phyloP scores from a whole-genome alignment of 495 filamentous ascomycete genomes.

The Penicillium daleae region DNA sequence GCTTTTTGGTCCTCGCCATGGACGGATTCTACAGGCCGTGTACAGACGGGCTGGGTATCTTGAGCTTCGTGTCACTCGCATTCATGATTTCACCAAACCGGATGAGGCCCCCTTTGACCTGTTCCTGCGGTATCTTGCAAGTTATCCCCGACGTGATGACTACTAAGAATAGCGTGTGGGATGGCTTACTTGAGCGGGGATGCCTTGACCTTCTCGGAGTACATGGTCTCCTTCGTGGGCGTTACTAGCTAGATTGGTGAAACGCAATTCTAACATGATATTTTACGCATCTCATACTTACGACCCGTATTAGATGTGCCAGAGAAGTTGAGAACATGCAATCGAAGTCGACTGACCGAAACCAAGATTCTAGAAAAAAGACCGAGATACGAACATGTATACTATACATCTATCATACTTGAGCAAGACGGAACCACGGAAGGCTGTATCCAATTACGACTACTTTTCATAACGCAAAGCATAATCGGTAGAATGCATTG shows the following conservation, averaged over 20 bases:
- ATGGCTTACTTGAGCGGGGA: too few species aligned
- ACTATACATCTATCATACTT: too few species aligned
- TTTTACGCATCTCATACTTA: too few species aligned
- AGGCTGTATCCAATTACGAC: too few species aligned
- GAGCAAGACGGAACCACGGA: too few species aligned
- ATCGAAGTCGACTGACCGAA: too few species aligned
- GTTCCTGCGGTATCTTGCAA: background rate
- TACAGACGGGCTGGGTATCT: background rate
- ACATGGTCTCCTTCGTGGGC: background rate
- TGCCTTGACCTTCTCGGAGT: background rate
- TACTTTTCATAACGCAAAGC: too few species aligned
- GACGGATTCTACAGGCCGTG: background rate
- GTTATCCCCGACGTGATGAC: constrained; percentile 1
- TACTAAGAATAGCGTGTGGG: background rate
- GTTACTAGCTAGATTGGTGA: background rate
- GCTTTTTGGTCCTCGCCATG: constrained; percentile 5
- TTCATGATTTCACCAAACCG: background rate
- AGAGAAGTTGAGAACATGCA: too few species aligned
- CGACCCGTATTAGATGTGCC: too few species aligned
- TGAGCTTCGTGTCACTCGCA: background rate
- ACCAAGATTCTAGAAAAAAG: too few species aligned
- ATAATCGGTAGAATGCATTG: too few species aligned
- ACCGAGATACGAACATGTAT: too few species aligned
- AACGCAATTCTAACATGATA: background rate
- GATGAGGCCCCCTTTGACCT: background rate